phyloP scores from a whole-genome alignment of 768 basidiomycete genomes.

The Pluteus cervinus region DNA sequence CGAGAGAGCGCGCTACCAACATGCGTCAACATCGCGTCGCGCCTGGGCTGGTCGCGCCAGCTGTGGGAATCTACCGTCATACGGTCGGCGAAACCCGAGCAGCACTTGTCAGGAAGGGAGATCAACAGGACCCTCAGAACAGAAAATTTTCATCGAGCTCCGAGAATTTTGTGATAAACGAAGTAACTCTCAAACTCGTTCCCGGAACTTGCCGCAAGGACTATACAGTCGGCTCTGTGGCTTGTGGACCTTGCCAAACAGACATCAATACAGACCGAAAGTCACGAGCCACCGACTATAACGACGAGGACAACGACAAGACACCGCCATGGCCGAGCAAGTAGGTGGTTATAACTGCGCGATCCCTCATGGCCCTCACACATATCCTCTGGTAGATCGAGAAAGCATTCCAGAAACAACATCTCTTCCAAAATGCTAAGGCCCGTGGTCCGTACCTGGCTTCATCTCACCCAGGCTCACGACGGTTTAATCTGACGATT shows the following conservation, averaged over 20 bases:
- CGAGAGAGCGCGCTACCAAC: constrained; percentile 35
- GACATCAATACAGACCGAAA: constrained; percentile 33
- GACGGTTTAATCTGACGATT: constrained; percentile 9
- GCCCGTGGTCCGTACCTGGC: constrained; percentile 63
- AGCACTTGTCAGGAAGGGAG: too few relatives aligned
- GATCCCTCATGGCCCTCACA: constrained; percentile 4
- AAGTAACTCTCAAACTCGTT: too few relatives aligned
- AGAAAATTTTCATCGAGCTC: background rate
- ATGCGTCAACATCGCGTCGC: constrained; percentile 40
- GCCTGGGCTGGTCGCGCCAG: constrained; percentile 11
- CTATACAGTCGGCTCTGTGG: constrained; percentile 41
- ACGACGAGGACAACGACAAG: constrained; percentile 43
- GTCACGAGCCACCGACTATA: constrained; percentile 21
- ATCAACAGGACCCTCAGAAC: too few relatives aligned
- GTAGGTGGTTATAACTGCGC: constrained; percentile 35
- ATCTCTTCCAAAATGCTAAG: constrained; percentile 97
- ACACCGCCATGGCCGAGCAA: constrained; percentile 52
- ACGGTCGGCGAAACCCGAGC: constrained; percentile 1
- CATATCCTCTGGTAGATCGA: constrained; percentile 58
- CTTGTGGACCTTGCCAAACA: constrained; percentile 32
- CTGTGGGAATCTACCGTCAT: too few relatives aligned
- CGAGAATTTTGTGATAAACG: background rate
- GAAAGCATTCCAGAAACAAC: constrained; percentile 97
- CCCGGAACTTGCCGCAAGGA: constrained; percentile 26
- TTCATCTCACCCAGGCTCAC: constrained; percentile 13